Conservation (phyloP, 148 eudicot species). For the Fallopia convolvulus region DNA sequence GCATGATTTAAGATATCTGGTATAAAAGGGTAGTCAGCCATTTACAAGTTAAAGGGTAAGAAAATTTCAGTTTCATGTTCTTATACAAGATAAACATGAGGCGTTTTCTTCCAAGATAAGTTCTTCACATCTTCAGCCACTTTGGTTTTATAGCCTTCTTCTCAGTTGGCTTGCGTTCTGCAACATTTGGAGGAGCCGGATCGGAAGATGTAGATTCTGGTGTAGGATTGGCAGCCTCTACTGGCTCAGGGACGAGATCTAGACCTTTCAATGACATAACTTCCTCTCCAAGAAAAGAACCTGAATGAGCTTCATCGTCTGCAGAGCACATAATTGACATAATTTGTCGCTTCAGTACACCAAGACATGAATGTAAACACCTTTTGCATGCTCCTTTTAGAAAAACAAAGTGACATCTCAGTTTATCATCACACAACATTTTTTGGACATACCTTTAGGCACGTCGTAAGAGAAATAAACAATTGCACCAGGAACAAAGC, state of each 20-base stretch:
- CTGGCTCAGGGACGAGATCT: slow-evolving; percentile 30
- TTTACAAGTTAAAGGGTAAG: not conserved
- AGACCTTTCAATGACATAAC: slow-evolving; percentile 60
- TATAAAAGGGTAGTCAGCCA: not conserved
- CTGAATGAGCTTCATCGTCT: slow-evolving; percentile 38
- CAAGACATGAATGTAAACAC: not conserved
- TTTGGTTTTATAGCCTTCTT: slow-evolving; percentile 73
- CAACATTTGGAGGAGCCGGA: slow-evolving; percentile 23
- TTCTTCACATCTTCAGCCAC: slow-evolving; percentile 72
- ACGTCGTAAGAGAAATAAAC: slow-evolving; percentile 70
- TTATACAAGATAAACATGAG: not conserved
- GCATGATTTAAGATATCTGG: not conserved
- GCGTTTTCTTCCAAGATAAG: not conserved
- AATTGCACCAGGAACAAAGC: slow-evolving; percentile 91
- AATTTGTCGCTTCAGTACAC: not conserved
- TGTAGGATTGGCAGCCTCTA: slow-evolving; percentile 26
- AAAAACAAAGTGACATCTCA: not conserved
- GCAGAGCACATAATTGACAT: not conserved
- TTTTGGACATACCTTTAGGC: slow-evolving; percentile 45
- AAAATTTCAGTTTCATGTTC: not conserved
- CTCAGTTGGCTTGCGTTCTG: slow-evolving; percentile 41
- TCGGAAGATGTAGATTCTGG: slow-evolving; percentile 22
- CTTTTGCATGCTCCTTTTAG: not conserved
- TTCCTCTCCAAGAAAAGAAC: slow-evolving; percentile 64
- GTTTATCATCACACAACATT: not conserved